phyloP scores from a whole-genome alignment of 768 basidiomycete genomes.

The Suillus cothurnatus region DNA sequence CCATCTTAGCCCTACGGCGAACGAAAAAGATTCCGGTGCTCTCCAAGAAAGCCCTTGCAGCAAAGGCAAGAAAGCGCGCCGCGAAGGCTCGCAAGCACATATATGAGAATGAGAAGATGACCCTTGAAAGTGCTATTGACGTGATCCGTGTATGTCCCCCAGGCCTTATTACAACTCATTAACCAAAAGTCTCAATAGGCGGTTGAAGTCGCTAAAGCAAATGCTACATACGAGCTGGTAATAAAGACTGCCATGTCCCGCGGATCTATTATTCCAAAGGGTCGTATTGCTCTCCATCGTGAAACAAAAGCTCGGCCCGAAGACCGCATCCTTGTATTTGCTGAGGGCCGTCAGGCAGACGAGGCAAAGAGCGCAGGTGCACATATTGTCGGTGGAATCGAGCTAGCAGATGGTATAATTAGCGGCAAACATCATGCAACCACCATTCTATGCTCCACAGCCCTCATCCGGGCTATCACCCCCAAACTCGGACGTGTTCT shows the following conservation, averaged over 20 bases:
- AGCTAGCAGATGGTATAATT: conserved; percentile 84
- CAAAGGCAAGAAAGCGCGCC: conserved; percentile 62
- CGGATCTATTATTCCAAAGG: conserved; percentile 84
- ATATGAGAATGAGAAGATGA: conserved; percentile 67
- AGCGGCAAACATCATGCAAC: conserved; percentile 73
- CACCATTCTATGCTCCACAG: conserved; percentile 81
- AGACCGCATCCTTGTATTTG: conserved; percentile 90
- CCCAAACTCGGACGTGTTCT: conserved; percentile 78
- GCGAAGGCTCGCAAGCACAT: conserved; percentile 54
- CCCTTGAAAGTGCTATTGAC: conserved; percentile 63
- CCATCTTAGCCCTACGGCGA: conserved; percentile 44
- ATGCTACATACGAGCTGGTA: conserved; percentile 76
- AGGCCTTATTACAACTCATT: conserved; percentile 8
- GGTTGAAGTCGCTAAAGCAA: conserved; percentile 78
- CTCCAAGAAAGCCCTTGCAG: conserved; percentile 71
- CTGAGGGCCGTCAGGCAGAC: conserved; percentile 80
- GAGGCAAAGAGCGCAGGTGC: conserved; percentile 89
- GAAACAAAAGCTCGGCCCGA: conserved; percentile 73
- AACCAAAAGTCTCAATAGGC: conserved; percentile 50
- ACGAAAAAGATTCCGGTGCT: conserved; percentile 60
- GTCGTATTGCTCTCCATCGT: conserved; percentile 82
- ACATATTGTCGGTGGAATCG: conserved; percentile 86
- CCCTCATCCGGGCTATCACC: conserved; percentile 76
- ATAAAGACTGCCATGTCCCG: conserved; percentile 79
- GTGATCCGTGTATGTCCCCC: conserved; percentile 63